Conservation (phyloP, 1,284 basidiomycete species). For the Moesziomyces sp. region DNA sequence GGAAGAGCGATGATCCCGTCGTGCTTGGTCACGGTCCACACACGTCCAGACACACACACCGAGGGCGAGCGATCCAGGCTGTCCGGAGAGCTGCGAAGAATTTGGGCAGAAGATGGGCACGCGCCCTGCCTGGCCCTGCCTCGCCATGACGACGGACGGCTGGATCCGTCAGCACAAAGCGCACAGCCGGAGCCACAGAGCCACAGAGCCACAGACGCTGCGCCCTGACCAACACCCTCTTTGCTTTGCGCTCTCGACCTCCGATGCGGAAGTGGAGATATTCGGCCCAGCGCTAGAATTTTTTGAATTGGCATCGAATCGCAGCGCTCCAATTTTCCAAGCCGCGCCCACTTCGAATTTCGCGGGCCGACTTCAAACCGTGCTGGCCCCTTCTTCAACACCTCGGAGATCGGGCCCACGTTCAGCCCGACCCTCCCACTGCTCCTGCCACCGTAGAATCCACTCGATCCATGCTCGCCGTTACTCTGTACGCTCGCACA, state of each 20-base stretch:
- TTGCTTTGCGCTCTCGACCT: not conserved
- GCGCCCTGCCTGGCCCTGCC: not conserved
- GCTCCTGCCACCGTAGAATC: not conserved
- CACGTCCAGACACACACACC: not conserved
- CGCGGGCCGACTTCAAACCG: too few relatives aligned
- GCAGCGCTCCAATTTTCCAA: not conserved
- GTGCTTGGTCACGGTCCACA: conserved; percentile 20
- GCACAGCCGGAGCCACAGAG: too few relatives aligned
- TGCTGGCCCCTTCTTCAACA: not conserved
- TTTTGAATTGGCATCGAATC: conserved; percentile 3
- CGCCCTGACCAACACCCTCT: not conserved
- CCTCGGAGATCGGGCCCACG: not conserved
- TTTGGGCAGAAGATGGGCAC: not conserved
- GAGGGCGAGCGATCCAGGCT: not conserved
- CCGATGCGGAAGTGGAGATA: conserved; percentile 27
- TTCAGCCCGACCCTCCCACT: too few relatives aligned
- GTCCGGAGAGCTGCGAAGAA: conserved; percentile 10
- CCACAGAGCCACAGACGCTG: not conserved
- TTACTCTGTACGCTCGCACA: too few relatives aligned
- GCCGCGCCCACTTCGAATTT: too few relatives aligned
- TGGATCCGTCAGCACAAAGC: conserved; percentile 6
- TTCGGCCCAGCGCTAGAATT: conserved; percentile 12
- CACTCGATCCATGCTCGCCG: not conserved
- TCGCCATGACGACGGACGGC: conserved; percentile 1
- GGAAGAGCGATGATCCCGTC: not conserved